Evolutionary conservation across 2,329 filamentous ascomycete species (phyloP).

Genomic region (Colletotrichum brevisporum): DNA sequence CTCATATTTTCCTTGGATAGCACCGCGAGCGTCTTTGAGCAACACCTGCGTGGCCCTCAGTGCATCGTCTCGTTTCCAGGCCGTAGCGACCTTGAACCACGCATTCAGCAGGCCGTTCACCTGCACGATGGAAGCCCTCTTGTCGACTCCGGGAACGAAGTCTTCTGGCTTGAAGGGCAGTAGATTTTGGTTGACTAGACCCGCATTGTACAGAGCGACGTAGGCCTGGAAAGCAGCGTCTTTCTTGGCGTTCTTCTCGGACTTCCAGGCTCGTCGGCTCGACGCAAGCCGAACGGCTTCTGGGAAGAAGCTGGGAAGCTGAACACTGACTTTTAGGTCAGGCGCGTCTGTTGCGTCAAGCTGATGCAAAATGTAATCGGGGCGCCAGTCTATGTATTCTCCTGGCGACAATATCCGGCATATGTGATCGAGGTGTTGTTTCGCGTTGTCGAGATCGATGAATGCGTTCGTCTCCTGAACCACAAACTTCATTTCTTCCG

Average conservation of each 20-base stretch:
- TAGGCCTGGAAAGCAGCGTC: conserved; percentile 91
- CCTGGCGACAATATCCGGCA: conserved; percentile 73
- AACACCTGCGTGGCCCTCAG: conserved; percentile 42
- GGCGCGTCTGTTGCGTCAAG: conserved; percentile 46
- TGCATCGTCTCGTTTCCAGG: conserved; percentile 56
- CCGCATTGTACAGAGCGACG: conserved; percentile 75
- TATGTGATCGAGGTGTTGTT: conserved; percentile 85
- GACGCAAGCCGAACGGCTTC: conserved; percentile 67
- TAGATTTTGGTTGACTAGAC: conserved; percentile 83
- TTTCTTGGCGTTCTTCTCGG: conserved; percentile 79
- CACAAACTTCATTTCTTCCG: conserved; percentile 49
- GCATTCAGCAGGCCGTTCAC: conserved; percentile 60
- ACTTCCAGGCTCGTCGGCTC: conserved; percentile 73
- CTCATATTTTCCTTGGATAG: conserved; percentile 54
- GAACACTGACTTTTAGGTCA: conserved; percentile 71
- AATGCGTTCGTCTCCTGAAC: conserved; percentile 68
- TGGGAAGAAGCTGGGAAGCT: conserved; percentile 80
- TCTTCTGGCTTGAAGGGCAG: conserved; percentile 71
- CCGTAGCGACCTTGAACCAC: conserved; percentile 59
- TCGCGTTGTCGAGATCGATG: conserved; percentile 80
- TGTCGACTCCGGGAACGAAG: conserved; percentile 54
- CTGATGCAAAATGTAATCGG: conserved; percentile 75
- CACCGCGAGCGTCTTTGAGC: conserved; percentile 48
- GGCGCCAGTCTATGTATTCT: conserved; percentile 74
- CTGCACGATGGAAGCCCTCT: conserved; percentile 51